Percentiles rank a stretch among this genome's conserved stretches.
phyloP scores from a whole-genome alignment of 495 filamentous ascomycete genomes.

The Chaetomium fimeti region DNA sequence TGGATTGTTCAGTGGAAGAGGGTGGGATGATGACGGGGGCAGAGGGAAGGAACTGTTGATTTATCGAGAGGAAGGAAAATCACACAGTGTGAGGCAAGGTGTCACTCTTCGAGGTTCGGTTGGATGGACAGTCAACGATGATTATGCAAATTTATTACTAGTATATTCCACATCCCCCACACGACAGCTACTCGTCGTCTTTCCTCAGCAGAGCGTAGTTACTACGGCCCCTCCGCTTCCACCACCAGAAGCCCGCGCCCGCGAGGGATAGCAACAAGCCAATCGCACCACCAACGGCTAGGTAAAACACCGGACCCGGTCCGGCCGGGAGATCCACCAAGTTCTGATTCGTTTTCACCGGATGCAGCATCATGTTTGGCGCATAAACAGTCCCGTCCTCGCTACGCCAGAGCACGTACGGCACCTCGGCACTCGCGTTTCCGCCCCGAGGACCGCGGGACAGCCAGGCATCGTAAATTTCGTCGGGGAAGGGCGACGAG shows the following conservation, averaged over 20 bases:
- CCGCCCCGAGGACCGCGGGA: not conserved
- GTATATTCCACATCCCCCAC: not conserved
- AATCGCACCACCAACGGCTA: not conserved
- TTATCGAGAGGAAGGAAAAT: too few species aligned
- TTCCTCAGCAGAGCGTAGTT: not conserved
- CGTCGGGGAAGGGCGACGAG: constrained; percentile 4
- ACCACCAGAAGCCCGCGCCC: constrained; percentile 2
- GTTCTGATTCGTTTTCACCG: constrained; percentile 14
- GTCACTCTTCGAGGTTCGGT: too few species aligned
- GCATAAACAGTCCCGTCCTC: constrained; percentile 5
- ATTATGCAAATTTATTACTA: not conserved
- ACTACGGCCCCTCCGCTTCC: not conserved
- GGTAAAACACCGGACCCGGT: not conserved
- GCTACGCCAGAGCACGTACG: constrained; percentile 9
- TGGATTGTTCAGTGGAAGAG: too few species aligned
- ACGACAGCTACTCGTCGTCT: not conserved
- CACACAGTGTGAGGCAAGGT: too few species aligned
- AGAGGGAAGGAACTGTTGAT: too few species aligned
- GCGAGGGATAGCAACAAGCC: not conserved
- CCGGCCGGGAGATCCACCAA: not conserved
- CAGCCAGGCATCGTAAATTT: constrained; percentile 14
- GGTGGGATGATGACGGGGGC: too few species aligned
- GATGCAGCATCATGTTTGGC: constrained; percentile 16
- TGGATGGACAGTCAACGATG: too few species aligned
- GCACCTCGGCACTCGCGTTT: not conserved